Evolutionary conservation across 768 basidiomycete genomes (phyloP), one percentile per base, ranked within the genome.

Genomic region (Galerina sulciceps): DNA sequence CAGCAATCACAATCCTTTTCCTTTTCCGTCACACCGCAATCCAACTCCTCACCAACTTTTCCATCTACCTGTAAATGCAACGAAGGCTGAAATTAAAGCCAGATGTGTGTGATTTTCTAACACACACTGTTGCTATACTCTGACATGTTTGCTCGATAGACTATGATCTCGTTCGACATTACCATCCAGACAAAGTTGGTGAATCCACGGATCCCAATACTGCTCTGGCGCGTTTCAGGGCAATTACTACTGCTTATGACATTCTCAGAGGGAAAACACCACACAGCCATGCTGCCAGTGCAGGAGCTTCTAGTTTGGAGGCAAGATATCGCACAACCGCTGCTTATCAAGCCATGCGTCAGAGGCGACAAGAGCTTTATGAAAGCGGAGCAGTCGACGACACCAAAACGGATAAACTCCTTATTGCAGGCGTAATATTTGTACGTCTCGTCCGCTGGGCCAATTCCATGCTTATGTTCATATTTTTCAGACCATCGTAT

Each of bases 111-210:
- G 17, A 18, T 50, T 13, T 55, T 42, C 26, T 23, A 8, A 31
- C 8, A 31, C 26, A 8, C 26, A 8, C 26, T 41, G 41, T 55
- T 17, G 0, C 38, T 34, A 26, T 34, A 18, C 55, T 20, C 34
- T 36, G 14, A 40, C 46, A 38, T 26, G 26, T 14, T 38, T 44
- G 35, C 36, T 53, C n/a, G 54, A 8, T 62, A 93, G 90, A 92
- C 71, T 90, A 85, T 66, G 90, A 91, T 61, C 89, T 93, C 44
- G 91, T 92, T 34, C 80, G 87, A 40, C 79, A 90, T 57, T 90
- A 92, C 70, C 90, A 93, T 69, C 90, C 90, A 2, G 90, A 93
- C 70, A 87, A 88, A 41, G 75, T 78, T 20, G 71, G 72, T 56
- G 53, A 68, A 10, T 66, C 70, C 11, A 41, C 80, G 11, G 72